Base-by-base conservation (phyloP, 495 filamentous ascomycete species). In the Aspergillus taichungensis region DNA sequence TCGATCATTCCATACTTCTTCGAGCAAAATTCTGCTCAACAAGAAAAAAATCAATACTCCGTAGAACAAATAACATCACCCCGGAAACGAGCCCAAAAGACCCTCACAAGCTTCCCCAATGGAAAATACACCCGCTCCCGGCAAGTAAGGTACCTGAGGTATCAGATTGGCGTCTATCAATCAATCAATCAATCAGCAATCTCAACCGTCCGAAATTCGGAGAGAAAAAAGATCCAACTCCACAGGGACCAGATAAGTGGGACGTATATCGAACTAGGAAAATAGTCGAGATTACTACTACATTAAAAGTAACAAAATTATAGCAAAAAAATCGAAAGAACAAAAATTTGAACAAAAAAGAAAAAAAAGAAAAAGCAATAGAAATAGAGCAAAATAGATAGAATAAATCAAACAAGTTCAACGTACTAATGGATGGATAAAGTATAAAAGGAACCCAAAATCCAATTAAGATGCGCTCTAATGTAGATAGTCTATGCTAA, bases 361-460 rank as follows among this genome's bases (percentile, higher is more conserved):
- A 40, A 18, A 35, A 44, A 37, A 34, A 42, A 13, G 30, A 18
- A 34, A 47, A 38, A 39, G 37, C 27, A n/a, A 31, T 46, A 27
- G 18, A 42, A 30, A 39, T 27, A 13, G 30, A 45, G 29, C 45
- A 49, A 44, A 51, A 51, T 12, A 41, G 34, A 38, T 40, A 27
- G 6, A n/a, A 34, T 34, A 13, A 18, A 6, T 28, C 2, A 2
- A 24, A 1, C 4, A 24, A 2, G 4, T 24, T 24, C 18, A 24
- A 24, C 18, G 4, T 24, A 24, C 18, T 2, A 24, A 24, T 24
- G 4, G 18, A 24, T 24, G 1, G 4, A 24, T 24, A 24, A 24
- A 4, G 4, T 24, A 24, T 24, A 24, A 24, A 24, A 24, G 18
- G 18, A 24, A 24, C 18, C 18, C 18, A 24, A 24, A 24, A 24